phyloP scores from a whole-genome alignment of 2,329 filamentous ascomycete genomes.

The Cladosporium halotolerans region DNA sequence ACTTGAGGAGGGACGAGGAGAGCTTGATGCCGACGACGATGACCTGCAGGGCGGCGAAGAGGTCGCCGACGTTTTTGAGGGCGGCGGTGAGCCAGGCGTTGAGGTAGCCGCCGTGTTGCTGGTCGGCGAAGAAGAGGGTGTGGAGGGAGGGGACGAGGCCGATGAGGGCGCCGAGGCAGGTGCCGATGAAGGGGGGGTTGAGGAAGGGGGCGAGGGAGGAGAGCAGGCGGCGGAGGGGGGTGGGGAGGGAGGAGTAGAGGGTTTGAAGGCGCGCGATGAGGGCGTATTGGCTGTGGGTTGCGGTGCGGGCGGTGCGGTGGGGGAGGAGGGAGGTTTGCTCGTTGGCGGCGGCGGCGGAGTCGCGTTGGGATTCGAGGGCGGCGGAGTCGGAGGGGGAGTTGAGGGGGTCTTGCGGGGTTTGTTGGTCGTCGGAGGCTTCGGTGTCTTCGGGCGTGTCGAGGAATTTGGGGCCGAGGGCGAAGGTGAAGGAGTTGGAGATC shows the following conservation, averaged over 20 bases:
- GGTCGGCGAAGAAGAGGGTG: constrained; percentile 53
- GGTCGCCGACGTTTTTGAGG: constrained; percentile 54
- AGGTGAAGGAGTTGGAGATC: constrained; percentile 55
- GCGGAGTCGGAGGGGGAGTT: constrained; percentile 23
- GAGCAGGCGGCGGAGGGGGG: constrained; percentile 35
- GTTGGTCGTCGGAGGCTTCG: constrained; percentile 13
- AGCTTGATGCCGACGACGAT: constrained; percentile 63
- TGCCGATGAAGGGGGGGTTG: constrained; percentile 58
- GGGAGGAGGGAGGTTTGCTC: constrained; percentile 50
- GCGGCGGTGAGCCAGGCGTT: constrained; percentile 60
- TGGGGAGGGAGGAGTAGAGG: constrained; percentile 32
- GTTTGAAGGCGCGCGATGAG: constrained; percentile 31
- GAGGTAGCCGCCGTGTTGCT: constrained; percentile 55
- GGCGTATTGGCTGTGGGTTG: constrained; percentile 27
- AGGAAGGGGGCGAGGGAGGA: constrained; percentile 46
- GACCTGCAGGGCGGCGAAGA: constrained; percentile 61
- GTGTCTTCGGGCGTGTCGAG: constrained; percentile 41
- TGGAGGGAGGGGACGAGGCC: constrained; percentile 57
- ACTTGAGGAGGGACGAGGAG: constrained; percentile 46
- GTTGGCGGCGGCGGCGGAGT: constrained; percentile 29
- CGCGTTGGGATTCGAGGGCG: constrained; percentile 23
- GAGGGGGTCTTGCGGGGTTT: constrained; percentile 13
- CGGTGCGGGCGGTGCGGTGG: constrained; percentile 27
- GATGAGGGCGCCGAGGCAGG: constrained; percentile 52
- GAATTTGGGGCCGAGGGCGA: constrained; percentile 55